Evolutionary conservation across 2,329 filamentous ascomycete genomes (phyloP), one percentile per base, ranked within the genome.

Genomic region (Cercospora zeae-maydis): DNA sequence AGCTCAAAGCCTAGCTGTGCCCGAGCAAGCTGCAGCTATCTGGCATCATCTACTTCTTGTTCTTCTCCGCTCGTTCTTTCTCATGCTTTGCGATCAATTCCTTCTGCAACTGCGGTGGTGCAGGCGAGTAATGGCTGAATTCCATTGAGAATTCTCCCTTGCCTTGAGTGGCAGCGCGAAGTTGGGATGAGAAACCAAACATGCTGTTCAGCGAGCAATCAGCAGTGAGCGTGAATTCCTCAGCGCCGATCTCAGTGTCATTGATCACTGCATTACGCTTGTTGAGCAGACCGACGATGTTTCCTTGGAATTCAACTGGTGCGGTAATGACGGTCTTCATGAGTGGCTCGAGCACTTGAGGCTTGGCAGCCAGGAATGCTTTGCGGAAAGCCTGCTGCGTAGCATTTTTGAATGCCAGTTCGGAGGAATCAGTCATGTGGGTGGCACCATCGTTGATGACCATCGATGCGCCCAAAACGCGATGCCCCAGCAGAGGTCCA

Each of bases 71-170:
- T 76, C 86, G 82, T 66, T 83, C 82, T 80, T 90, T 90, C 73
- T 88, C 81, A 72, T 88, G 83, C 77, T 88, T 88, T 24, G 84
- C 82, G 45, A 90, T 80, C 55, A 91, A 77, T 75, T 90, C 88
- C 77, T 85, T 89, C 89, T 99, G 95, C 77, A 98, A 77, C 75
- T 98, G 93, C 72, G 87, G 86, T 54, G 93, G 90, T 63, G 95
- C 92, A 57, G 92, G 83, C 58, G 90, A 87, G 74, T 99, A 99
- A 80, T 98, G 95, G 78, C 90, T 95, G 74, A 99, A 99, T 80
- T 99, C 95, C 95, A 99, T 98, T 73, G 86, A 90, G 75, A 97
- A 99, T 81, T 99, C 95, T 73, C 95, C 95, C 84, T 99, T 99
- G 66, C 95, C 95, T 81, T 99, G 95, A 1, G 93, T 98, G 21